These are phyloP conservation scores for Syzygium jambos DNA, from an alignment of 345 rosid genomes.

Conservation along the genomic window DNA sequence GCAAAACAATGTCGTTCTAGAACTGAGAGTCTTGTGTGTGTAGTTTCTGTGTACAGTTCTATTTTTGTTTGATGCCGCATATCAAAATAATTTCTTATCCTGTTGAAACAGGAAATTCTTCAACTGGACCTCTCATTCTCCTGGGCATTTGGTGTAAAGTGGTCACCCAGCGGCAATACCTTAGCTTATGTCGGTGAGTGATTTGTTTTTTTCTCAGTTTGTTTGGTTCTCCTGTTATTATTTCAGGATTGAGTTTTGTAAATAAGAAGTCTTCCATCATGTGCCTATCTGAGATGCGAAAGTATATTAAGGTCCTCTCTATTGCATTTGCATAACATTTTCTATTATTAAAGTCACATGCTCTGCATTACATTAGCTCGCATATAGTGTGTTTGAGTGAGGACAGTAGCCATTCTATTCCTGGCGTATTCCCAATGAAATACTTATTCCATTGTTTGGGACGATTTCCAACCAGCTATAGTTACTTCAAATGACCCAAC, in stretches of 20 bases:
- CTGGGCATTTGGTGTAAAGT: conserved; percentile 98
- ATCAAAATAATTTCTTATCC: background rate
- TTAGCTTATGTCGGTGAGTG: conserved; percentile 94
- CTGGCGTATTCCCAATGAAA: background rate
- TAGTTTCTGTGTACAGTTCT: background rate
- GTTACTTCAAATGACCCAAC: background rate
- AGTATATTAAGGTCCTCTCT: background rate
- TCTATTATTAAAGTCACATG: background rate
- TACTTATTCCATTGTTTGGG: background rate
- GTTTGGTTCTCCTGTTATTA: background rate
- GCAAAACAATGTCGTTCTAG: background rate
- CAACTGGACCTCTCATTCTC: conserved; percentile 99
- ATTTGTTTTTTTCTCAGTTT: conserved; percentile 12
- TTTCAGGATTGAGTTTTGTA: background rate
- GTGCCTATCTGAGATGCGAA: background rate
- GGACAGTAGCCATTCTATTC: background rate
- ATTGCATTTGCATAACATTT: background rate
- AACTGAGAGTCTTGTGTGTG: background rate
- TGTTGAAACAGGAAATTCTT: conserved; percentile 71
- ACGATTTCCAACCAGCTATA: background rate
- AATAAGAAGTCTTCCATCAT: background rate
- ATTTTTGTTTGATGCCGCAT: background rate
- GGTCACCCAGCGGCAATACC: conserved; percentile 99
- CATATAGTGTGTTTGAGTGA: background rate
- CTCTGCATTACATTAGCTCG: background rate